Evolutionary conservation across 2,329 filamentous ascomycete genomes (phyloP), one percentile per base, ranked within the genome.

Genomic region (Colletotrichum cordylinicola): DNA sequence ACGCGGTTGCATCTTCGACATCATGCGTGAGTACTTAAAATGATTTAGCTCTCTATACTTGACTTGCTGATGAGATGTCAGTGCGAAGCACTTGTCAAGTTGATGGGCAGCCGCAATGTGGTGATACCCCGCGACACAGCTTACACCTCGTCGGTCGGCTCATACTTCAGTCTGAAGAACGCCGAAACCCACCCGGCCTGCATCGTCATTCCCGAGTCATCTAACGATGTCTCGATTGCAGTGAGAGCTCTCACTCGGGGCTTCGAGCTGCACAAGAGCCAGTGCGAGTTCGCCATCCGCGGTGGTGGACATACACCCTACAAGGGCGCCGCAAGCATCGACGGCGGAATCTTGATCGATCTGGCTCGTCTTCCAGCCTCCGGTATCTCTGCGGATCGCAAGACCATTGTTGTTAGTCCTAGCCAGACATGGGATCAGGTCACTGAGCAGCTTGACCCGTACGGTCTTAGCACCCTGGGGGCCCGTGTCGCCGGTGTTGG

Each of bases 391-490:
- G 58, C 78, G 0, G 81, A 84, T 29, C 81, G 80, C 24, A 80
- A 79, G 1, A 80, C 80, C 13, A 84, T 82, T 6, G 79, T 75
- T 2, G 79, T 88, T 18, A 85, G 85, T 4, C 77, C 84, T 6
- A 86, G 86, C 2, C 82, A 83, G 55, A 79, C 79, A 3, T 89
- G 87, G 87, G 76, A 78, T 2, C 77, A 84, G 12, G 85, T 88
- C 1, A 88, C 86, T 70, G 70, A 79, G 18, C 56, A 78, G 16
- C 80, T 89, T 1, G 82, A 84, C 10, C 62, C 79, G 6, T 71
- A 82, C 7, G 80, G 80, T 10, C 68, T 87, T 0, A 82, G 82
- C 3, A 84, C 85, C 10, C 77, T 82, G 0, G 87, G 87, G 12
- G 87, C 85, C 3, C 82, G 87, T 21, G 80, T 85, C 12, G 81